A percentile compares a stretch with the other conserved stretches of the same genome.
phyloP scores from a whole-genome alignment of 768 basidiomycete genomes.

The Phaeotremella skinneri region DNA sequence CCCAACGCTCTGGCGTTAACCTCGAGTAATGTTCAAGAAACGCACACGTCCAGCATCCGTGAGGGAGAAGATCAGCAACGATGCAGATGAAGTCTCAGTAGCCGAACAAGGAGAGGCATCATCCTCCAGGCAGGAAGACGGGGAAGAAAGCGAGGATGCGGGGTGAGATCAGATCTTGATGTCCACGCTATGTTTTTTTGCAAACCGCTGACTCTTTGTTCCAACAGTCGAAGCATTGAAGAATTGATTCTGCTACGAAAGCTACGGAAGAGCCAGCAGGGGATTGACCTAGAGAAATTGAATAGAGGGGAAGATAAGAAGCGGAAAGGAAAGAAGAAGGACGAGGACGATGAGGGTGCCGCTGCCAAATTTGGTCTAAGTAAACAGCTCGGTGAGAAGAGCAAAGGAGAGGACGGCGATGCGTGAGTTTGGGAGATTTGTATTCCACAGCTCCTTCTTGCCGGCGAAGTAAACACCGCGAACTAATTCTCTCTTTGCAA shows the following conservation, averaged over 20 bases:
- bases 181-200: neutral
- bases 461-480: conserved; percentile 10
- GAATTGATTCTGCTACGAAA: conserved; percentile 83
- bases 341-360: conserved; percentile 53
- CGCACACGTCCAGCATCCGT: conserved; percentile 48
- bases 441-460: conserved; percentile 2
- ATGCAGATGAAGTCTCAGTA: conserved; percentile 6
- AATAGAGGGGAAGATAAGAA: conserved; percentile 69
- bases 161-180: conserved; percentile 25
- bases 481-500: too few relatives aligned
- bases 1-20: neutral
- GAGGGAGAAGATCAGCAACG: conserved; percentile 35
- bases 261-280: conserved; percentile 65
- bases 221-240: conserved; percentile 56
- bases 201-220: neutral
- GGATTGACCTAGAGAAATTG: conserved; percentile 80
- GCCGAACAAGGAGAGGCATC: conserved; percentile 9
- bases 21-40: conserved; percentile 55
- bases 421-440: conserved; percentile 61
- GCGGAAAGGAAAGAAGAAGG: conserved; percentile 65
- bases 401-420: conserved; percentile 55
- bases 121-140: conserved; percentile 3
- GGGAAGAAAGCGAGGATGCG: conserved; percentile 37
- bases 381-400: conserved; percentile 53
- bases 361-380: conserved; percentile 58